Evolutionary conservation across 2,329 filamentous ascomycete genomes (phyloP).

Genomic region (Fusarium sp.): DNA sequence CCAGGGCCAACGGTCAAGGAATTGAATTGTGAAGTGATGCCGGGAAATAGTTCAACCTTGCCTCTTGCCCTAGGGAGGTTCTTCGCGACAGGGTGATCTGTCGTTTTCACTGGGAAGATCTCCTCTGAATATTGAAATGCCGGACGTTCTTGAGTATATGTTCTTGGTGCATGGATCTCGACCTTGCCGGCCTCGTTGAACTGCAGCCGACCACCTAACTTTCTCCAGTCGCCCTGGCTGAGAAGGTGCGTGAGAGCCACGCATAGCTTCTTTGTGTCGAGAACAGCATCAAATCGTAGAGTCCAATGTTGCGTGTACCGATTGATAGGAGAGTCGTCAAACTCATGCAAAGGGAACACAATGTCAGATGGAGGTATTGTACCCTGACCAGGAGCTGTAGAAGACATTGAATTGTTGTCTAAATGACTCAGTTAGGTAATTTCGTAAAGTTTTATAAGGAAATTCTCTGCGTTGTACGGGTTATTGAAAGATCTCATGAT

Average conservation of each 20-base stretch:
- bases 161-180: conserved; percentile 7
- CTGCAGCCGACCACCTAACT: conserved; percentile 5
- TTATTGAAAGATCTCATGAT: neutral
- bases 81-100: conserved; percentile 1
- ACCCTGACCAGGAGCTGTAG: neutral
- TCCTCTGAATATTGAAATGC: conserved; percentile 14
- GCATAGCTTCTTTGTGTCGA: neutral
- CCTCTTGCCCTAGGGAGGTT: conserved; percentile 8
- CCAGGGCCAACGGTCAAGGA: neutral
- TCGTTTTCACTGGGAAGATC: neutral
- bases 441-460: too few species aligned
- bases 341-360: conserved; percentile 9
- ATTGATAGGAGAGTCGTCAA: conserved; percentile 11
- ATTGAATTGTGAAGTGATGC: conserved; percentile 5
- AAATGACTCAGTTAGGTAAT: too few species aligned
- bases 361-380: neutral
- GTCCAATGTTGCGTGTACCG: conserved; percentile 19
- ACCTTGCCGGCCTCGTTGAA: neutral
- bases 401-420: neutral
- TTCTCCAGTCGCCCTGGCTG: conserved; percentile 5
- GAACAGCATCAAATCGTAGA: neutral
- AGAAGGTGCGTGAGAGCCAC: conserved; percentile 9
- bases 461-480: neutral
- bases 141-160: neutral
- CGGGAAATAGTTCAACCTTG: neutral